Base-by-base conservation (phyloP, 106 monocot species). In the Allium fistulosum region DNA sequence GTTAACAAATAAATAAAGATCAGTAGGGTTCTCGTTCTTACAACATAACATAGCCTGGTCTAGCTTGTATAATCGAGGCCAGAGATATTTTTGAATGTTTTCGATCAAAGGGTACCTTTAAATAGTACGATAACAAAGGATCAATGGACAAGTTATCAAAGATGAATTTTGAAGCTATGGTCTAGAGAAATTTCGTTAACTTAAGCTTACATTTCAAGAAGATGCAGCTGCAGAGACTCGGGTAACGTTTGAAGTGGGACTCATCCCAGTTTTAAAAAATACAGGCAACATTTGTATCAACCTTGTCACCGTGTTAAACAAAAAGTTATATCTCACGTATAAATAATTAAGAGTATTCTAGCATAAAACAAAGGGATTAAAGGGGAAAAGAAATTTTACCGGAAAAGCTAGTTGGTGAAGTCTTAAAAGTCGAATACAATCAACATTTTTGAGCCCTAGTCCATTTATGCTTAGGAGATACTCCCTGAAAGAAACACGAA, bases 171-270 rank as follows among this genome's bases (percentile, higher is more conserved):
- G n/a, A n/a, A n/a, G n/a, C n/a, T n/a, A n/a, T n/a, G n/a, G n/a
- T n/a, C n/a, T n/a, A n/a, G n/a, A n/a, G n/a, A 4, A 4, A 22
- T 48, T 17, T 14, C 1, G 18, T 67, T 6, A 7, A 15, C 26
- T 26, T 17, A 69, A 26, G 67, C 86, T 81, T 72, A 99, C 97
- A 99, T 53, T 72, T 99, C 97, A 69, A 99, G 65, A 55, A 99
- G 86, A 79, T 99, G 97, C 66, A 99, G 61, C 69, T 99, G 92
- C 73, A 99, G 84, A 46, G 97, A 99, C 75, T 92, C 97, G 6
- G 97, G 97, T 50, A n/a, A 99, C 69, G 97, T 89, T 71, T 92
- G 92, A 70, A 99, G 86, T 51, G 97, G 97, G 17, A 99, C 97
- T 92, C 97, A 99, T 80, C 97, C 92, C 63, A 99, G 75, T 63